A percentile compares a stretch with the other conserved stretches of the same genome.
These are phyloP conservation scores for Larix kaempferi DNA, from an alignment of 75 land plant species.

Conservation along the genomic window DNA sequence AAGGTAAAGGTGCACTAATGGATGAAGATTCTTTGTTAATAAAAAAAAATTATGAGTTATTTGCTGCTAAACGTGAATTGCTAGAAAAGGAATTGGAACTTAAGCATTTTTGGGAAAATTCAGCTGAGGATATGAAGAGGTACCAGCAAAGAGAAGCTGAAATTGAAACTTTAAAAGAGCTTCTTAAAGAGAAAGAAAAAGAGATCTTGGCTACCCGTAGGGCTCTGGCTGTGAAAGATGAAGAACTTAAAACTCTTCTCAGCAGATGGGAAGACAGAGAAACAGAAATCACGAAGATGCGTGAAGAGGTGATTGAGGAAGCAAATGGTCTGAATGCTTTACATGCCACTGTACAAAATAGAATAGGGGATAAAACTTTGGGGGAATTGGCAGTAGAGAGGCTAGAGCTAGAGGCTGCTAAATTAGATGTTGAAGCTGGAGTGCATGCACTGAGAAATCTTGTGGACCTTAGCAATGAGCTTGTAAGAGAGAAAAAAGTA, in stretches of 20 bases:
- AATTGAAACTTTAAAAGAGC: conserved; percentile 18
- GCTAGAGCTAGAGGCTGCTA: conserved; percentile 19
- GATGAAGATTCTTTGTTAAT: conserved; percentile 15
- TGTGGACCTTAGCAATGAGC: conserved; percentile 16
- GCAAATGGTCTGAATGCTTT: conserved; percentile 17
- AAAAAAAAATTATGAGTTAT: conserved; percentile 21
- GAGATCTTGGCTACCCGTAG: conserved; percentile 24
- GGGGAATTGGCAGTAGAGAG: conserved; percentile 20
- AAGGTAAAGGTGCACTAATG: conserved; percentile 8
- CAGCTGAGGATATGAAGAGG: conserved; percentile 1
- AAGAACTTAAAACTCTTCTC: conserved; percentile 24
- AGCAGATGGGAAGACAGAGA: conserved; percentile 27
- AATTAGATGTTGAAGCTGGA: conserved; percentile 20
- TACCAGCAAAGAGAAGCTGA: conserved; percentile 17
- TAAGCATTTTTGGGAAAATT: conserved; percentile 9
- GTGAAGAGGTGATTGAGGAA: conserved; percentile 23
- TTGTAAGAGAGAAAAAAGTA: not conserved
- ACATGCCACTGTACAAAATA: conserved; percentile 5
- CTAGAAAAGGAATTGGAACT: conserved; percentile 30
- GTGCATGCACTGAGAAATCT: conserved; percentile 21
- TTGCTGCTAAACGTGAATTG: conserved; percentile 28
- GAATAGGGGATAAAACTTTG: conserved; percentile 3
- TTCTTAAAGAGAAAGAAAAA: conserved; percentile 18
- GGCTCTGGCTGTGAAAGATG: conserved; percentile 25
- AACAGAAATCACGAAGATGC: conserved; percentile 17